phyloP scores from a whole-genome alignment of 2,329 filamentous ascomycete species.

The Plenodomus lindquistii region DNA sequence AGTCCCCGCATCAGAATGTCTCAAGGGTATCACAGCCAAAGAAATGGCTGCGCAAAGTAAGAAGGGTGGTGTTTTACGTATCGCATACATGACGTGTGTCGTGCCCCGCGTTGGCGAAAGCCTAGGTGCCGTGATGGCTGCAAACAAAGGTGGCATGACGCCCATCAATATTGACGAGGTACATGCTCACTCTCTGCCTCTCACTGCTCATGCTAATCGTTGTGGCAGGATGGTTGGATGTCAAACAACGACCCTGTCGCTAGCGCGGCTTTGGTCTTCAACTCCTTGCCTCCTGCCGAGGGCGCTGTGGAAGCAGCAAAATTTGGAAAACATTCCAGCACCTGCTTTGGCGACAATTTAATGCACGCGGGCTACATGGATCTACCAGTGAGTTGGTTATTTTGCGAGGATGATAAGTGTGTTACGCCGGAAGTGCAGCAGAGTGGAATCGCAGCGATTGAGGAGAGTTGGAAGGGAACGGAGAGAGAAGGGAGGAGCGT shows the following conservation, averaged over 20 bases:
- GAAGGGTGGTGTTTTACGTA: slow-evolving; percentile 34
- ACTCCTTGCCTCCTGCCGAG: slow-evolving; percentile 15
- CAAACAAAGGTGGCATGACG: slow-evolving; percentile 1
- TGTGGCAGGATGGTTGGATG: slow-evolving; percentile 18
- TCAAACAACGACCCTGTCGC: slow-evolving; percentile 6
- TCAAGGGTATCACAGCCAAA: slow-evolving; percentile 32
- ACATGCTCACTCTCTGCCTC: neutral
- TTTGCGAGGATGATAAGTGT: slow-evolving; percentile 44
- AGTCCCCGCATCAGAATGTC: slow-evolving; percentile 29
- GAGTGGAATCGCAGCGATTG: slow-evolving; percentile 41
- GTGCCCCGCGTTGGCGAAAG: slow-evolving; percentile 19
- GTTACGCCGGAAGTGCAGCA: slow-evolving; percentile 41
- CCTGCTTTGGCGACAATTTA: slow-evolving; percentile 40
- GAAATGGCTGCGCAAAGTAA: slow-evolving; percentile 32
- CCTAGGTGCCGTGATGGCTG: slow-evolving; percentile 1
- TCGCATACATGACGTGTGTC: slow-evolving; percentile 25
- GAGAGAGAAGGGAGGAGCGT: slow-evolving; percentile 42
- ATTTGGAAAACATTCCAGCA: slow-evolving; percentile 38
- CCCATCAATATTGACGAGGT: slow-evolving; percentile 14
- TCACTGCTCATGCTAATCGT: neutral
- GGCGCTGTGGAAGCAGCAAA: slow-evolving; percentile 14
- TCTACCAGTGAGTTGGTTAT: slow-evolving; percentile 47
- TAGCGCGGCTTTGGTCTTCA: slow-evolving; percentile 18
- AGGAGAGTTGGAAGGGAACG: slow-evolving; percentile 28
- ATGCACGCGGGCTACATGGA: slow-evolving; percentile 49